A percentile compares a stretch with the other conserved stretches of the same genome.
phyloP scores from a whole-genome alignment of 805 yeast genomes.

The Metschnikowia corniflorae region DNA sequence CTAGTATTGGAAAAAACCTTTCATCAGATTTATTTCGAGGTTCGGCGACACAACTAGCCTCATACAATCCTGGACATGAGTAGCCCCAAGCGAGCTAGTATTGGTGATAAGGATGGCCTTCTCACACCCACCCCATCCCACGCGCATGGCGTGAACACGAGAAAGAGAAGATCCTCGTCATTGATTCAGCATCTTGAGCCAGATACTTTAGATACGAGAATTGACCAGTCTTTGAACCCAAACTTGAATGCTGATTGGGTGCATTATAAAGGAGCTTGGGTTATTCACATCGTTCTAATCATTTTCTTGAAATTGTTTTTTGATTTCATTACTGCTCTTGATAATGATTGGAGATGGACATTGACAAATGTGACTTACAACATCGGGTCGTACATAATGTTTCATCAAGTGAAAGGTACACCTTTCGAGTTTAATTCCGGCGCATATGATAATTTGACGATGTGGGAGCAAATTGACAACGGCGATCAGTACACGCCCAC shows the following conservation, averaged over 20 bases:
- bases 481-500: slow-evolving; percentile 98
- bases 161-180: slow-evolving; percentile 76
- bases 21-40: not conserved
- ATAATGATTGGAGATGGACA: slow-evolving; percentile 88
- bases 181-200: slow-evolving; percentile 89
- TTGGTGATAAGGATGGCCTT: slow-evolving; percentile 17
- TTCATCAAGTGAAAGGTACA: slow-evolving; percentile 93
- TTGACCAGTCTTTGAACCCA: slow-evolving; percentile 84
- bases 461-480: slow-evolving; percentile 98
- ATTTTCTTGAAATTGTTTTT: slow-evolving; percentile 68
- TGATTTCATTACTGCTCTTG: slow-evolving; percentile 76
- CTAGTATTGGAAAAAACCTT: not conserved
- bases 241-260: slow-evolving; percentile 97
- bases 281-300: slow-evolving; percentile 82
- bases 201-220: slow-evolving; percentile 86
- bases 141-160: slow-evolving; percentile 18
- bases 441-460: slow-evolving; percentile 90
- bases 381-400: slow-evolving; percentile 91
- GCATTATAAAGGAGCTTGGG: slow-evolving; percentile 94
- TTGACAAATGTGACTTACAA: slow-evolving; percentile 87
- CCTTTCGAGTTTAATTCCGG: slow-evolving; percentile 97
- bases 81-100: slow-evolving; percentile 16
- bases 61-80: slow-evolving; percentile 6
- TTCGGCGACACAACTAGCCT: not conserved
- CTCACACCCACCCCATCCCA: slow-evolving; percentile 21